These are phyloP conservation scores for Dissophora globulifera DNA, from an alignment of 192 early-diverging fungal genomes.

Conservation along the genomic window DNA sequence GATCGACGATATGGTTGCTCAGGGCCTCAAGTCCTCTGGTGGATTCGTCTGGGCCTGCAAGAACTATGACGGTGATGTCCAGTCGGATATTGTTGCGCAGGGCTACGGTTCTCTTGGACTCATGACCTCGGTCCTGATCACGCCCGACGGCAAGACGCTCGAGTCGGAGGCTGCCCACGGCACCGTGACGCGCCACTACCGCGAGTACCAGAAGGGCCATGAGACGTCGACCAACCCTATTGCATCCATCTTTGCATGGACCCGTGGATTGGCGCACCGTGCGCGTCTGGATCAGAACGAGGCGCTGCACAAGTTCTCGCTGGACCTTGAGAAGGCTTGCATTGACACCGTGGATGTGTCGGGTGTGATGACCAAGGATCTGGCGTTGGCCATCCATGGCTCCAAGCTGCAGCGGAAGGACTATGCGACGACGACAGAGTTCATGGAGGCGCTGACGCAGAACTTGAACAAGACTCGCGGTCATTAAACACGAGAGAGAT, in stretches of 20 bases:
- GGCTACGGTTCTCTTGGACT: conserved; percentile 93
- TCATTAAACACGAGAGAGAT: conserved; percentile 19
- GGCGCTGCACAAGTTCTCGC: conserved; percentile 78
- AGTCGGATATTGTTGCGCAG: conserved; percentile 95
- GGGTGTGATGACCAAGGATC: conserved; percentile 94
- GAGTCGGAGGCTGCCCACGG: conserved; percentile 98
- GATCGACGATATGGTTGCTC: conserved; percentile 98
- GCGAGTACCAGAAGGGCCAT: conserved; percentile 93
- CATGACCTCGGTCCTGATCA: conserved; percentile 95
- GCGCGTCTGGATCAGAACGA: conserved; percentile 89
- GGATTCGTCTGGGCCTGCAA: conserved; percentile 94
- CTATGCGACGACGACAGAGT: conserved; percentile 90
- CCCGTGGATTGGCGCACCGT: conserved; percentile 93
- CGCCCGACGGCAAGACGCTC: conserved; percentile 89
- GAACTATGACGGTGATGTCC: conserved; percentile 96
- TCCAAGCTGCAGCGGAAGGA: conserved; percentile 77
- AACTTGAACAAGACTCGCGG: conserved; percentile 53
- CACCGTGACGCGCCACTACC: conserved; percentile 92
- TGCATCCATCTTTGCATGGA: conserved; percentile 95
- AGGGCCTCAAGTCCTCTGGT: conserved; percentile 92
- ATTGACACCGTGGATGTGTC: conserved; percentile 85
- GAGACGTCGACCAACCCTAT: conserved; percentile 98
- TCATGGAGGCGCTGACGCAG: conserved; percentile 85
- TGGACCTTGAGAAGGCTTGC: conserved; percentile 87
- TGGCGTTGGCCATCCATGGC: conserved; percentile 93